These are phyloP conservation scores for Metarhizium sp. DNA, from an alignment of 2,329 filamentous ascomycete species.

Conservation along the genomic window DNA sequence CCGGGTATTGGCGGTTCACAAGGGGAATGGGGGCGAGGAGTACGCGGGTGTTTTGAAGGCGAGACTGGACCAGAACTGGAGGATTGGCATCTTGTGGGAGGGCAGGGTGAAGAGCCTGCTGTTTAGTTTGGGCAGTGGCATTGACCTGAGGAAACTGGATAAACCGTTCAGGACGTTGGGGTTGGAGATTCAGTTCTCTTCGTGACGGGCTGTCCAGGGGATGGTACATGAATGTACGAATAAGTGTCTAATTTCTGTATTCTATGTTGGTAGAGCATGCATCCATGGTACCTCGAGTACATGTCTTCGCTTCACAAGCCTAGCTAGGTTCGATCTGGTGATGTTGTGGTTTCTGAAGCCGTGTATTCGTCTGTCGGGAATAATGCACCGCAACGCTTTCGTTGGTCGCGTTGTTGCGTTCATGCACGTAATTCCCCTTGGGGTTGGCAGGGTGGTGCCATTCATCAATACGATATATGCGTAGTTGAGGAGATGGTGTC, in stretches of 20 bases:
- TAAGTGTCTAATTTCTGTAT: background rate
- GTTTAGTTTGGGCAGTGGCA: constrained; percentile 79
- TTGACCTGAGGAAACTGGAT: constrained; percentile 69
- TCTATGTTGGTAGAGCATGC: background rate
- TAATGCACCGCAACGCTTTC: no score
- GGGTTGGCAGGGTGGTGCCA: no score
- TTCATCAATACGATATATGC: no score
- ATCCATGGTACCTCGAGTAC: no score
- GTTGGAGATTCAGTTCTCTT: constrained; percentile 75
- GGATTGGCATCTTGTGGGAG: constrained; percentile 84
- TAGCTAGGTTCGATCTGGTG: no score
- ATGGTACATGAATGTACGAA: background rate
- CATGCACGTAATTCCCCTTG: no score
- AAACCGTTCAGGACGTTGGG: constrained; percentile 70
- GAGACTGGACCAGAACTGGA: constrained; percentile 78
- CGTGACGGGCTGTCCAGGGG: constrained; percentile 34
- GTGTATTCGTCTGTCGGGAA: no score
- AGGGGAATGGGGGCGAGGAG: constrained; percentile 42
- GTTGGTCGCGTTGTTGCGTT: no score
- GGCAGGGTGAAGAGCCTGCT: constrained; percentile 85
- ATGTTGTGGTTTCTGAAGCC: no score
- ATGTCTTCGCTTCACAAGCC: no score
- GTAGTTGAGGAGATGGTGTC: no score
- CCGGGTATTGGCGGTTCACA: constrained; percentile 5
- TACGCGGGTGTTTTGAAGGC: constrained; percentile 85